Evolutionary conservation across 768 basidiomycete genomes (phyloP), one percentile per base, ranked within the genome.

Genomic region (Mycena indigotica): DNA sequence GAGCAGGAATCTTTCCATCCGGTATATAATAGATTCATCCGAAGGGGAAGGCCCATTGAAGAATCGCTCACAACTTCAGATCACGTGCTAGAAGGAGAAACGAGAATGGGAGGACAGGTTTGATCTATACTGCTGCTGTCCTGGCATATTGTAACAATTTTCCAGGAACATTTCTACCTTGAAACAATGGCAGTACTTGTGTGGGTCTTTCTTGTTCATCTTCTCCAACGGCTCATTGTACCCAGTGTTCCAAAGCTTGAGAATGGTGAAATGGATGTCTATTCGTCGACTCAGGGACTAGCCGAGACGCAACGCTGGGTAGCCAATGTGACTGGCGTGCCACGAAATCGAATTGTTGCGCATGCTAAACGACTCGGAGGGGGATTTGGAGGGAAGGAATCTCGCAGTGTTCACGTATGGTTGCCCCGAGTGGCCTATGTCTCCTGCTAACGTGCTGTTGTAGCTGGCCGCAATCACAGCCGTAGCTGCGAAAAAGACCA

Each of bases 71-170:
- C 58, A 15, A 41, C 59, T 1, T 57, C 60, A 8, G 60, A 64
- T 1, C 56, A 64, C 51, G 63, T 64, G 24, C 24, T 64, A 23
- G 59, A 61, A 26, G 63, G 63, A 6, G 38, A 49, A 28, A 64
- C 63, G 19, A 52, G 63, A 2, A 64, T 64, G 56, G 63, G 63
- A n/a, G 63, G 63, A 17, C 63, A 64, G 46, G 59, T 60, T 45
- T 13, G 32, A 35, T 25, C 1, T 30, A 6, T 30, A 24, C 13
- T 28, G 2, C 17, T 30, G 8, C 48, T 17, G 17, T 21, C 17
- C 13, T 17, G 15, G 28, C 44, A 38, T 15, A 21, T 44, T 45
- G 19, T 48, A 26, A 48, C 25, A 24, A 56, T 28, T 23, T 25
- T 12, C 17, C 23, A 56, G 63, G 56, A 64, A 30, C 63, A 64